phyloP scores from a whole-genome alignment of 768 basidiomycete species.

The Mycena belliarum region DNA sequence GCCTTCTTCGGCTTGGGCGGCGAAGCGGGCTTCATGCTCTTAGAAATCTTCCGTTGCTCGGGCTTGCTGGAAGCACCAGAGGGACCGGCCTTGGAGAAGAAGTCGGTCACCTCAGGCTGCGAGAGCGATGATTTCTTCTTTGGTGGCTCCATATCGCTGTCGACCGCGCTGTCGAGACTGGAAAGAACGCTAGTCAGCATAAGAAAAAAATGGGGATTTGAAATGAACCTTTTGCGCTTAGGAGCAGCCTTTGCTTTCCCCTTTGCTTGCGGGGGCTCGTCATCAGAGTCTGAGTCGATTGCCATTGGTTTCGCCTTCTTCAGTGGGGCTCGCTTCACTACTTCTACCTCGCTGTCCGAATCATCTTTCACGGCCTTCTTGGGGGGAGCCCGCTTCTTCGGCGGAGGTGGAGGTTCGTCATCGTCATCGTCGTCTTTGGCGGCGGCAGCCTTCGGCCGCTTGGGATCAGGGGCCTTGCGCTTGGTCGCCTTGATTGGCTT shows the following conservation, averaged over 20 bases:
- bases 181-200: not conserved
- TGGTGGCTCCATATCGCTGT: constrained; percentile 47
- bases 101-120: constrained; percentile 53
- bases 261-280: constrained; percentile 20
- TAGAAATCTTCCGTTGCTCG: constrained; percentile 50
- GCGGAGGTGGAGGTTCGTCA: constrained; percentile 23
- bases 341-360: constrained; percentile 37
- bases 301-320: constrained; percentile 16
- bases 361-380: constrained; percentile 37
- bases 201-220: not conserved
- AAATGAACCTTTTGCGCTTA: constrained; percentile 71
- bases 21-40: constrained; percentile 60
- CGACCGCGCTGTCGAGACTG: constrained; percentile 32
- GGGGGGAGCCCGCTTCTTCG: constrained; percentile 21
- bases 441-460: constrained; percentile 14
- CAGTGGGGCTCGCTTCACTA: constrained; percentile 23
- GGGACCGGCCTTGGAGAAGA: constrained; percentile 51
- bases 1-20: constrained; percentile 56
- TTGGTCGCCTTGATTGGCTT: constrained; percentile 48
- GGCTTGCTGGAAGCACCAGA: constrained; percentile 41
- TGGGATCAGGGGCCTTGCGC: constrained; percentile 37
- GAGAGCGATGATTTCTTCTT: constrained; percentile 46
- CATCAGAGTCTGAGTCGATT: constrained; percentile 12
- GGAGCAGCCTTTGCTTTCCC: constrained; percentile 43
- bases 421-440: constrained; percentile 25